Conservation (phyloP, 2,329 filamentous ascomycete genomes). For the Remersonia thermophila region DNA sequence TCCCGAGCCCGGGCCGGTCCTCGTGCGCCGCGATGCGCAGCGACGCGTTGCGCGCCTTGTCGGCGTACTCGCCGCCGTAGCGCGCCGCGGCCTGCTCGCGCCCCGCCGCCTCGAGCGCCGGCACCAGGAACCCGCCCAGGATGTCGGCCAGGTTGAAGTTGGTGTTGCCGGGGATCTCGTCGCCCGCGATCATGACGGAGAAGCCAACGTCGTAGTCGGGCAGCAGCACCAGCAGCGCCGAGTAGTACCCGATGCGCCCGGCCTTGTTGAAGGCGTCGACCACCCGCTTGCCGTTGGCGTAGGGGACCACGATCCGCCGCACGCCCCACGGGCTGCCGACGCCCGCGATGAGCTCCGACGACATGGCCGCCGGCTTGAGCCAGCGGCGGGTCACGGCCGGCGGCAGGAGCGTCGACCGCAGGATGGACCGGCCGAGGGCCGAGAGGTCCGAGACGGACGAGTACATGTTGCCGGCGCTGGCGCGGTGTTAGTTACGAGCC, state of each 20-base stretch:
- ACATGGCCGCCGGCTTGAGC: slow-evolving; percentile 29
- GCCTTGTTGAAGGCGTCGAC: slow-evolving; percentile 21
- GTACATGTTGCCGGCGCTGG: slow-evolving; percentile 31
- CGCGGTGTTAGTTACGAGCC: background rate
- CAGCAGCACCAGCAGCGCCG: slow-evolving; percentile 13
- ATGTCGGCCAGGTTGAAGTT: slow-evolving; percentile 16
- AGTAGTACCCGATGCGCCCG: slow-evolving; percentile 19
- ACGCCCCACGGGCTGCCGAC: slow-evolving; percentile 35
- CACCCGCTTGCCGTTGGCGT: slow-evolving; percentile 18
- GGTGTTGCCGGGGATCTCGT: slow-evolving; percentile 9
- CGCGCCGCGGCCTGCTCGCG: slow-evolving; percentile 11
- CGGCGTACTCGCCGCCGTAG: slow-evolving; percentile 11
- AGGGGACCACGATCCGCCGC: slow-evolving; percentile 20
- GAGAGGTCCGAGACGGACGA: slow-evolving; percentile 30
- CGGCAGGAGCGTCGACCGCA: slow-evolving; percentile 25
- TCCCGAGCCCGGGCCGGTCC: slow-evolving; percentile 13
- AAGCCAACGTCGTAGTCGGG: slow-evolving; percentile 18
- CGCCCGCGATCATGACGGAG: slow-evolving; percentile 18
- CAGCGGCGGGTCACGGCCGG: slow-evolving; percentile 28
- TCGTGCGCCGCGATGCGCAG: slow-evolving; percentile 11
- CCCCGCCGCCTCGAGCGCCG: slow-evolving; percentile 15
- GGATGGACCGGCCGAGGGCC: slow-evolving; percentile 30
- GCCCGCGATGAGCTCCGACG: slow-evolving; percentile 25
- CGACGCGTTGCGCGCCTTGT: slow-evolving; percentile 4
- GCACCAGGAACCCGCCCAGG: slow-evolving; percentile 12